Conservation (phyloP, 2,329 filamentous ascomycete species). For the Rhynchosporium secalis region DNA sequence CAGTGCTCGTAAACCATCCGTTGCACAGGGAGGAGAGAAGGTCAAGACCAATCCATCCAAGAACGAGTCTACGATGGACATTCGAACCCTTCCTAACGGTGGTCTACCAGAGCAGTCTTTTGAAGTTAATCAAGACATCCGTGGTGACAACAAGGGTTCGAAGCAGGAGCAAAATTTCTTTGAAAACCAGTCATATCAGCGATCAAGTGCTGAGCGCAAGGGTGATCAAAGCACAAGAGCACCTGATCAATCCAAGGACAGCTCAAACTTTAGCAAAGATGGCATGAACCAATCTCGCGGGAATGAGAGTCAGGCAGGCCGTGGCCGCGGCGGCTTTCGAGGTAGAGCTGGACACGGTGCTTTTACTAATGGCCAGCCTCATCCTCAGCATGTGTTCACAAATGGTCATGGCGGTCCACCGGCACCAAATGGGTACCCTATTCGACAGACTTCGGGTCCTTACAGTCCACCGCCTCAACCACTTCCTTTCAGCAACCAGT, state of each 20-base stretch:
- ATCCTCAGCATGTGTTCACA: conserved; percentile 41
- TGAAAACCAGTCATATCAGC: conserved; percentile 33
- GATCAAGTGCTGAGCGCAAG: conserved; percentile 35
- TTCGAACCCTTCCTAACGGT: conserved; percentile 38
- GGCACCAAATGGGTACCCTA: conserved; percentile 33
- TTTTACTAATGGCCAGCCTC: conserved; percentile 39
- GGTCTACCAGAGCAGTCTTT: conserved; percentile 36
- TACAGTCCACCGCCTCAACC: conserved; percentile 43
- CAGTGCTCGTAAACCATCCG: conserved; percentile 31
- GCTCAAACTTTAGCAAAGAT: conserved; percentile 31
- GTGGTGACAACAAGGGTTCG: conserved; percentile 29
- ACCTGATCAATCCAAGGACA: conserved; percentile 37
- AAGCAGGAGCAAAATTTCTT: conserved; percentile 27
- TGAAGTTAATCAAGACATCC: conserved; percentile 23
- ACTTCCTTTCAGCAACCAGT: conserved; percentile 40
- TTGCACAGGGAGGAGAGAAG: conserved; percentile 32
- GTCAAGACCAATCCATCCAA: conserved; percentile 29
- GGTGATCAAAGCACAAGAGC: conserved; percentile 36
- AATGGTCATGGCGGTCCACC: conserved; percentile 43
- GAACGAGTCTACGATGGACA: conserved; percentile 34
- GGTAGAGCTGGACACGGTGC: conserved; percentile 44
- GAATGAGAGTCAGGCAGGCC: conserved; percentile 44
- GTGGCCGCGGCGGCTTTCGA: conserved; percentile 47
- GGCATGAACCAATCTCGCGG: conserved; percentile 37
- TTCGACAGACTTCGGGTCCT: conserved; percentile 35